Percentiles rank a stretch among this genome's conserved stretches.
Conservation (phyloP, 805 yeast genomes). For the Sugiyamaella floridensis region DNA sequence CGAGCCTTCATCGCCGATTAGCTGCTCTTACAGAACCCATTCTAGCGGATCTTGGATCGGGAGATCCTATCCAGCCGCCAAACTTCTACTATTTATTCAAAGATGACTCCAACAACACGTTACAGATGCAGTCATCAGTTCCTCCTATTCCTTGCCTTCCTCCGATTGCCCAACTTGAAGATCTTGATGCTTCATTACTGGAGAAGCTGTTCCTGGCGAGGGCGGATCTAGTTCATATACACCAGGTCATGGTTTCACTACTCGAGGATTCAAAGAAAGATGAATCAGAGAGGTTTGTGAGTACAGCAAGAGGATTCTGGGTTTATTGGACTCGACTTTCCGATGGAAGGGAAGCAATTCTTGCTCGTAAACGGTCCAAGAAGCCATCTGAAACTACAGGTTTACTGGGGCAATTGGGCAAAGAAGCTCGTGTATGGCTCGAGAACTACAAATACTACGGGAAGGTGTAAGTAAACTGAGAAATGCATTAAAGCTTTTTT, state of each 20-base stretch:
- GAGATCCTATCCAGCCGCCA: constrained; percentile 1
- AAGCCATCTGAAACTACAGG: constrained; percentile 13
- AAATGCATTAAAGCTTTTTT: too few relatives aligned
- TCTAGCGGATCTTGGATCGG: constrained; percentile 14
- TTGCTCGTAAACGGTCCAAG: constrained; percentile 21
- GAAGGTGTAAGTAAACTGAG: constrained; percentile 8
- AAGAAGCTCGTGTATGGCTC: constrained; percentile 24
- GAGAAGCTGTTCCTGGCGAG: constrained; percentile 11
- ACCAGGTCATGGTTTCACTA: constrained; percentile 13
- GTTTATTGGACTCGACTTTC: constrained; percentile 22
- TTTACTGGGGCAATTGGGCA: constrained; percentile 23
- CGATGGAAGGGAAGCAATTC: constrained; percentile 17
- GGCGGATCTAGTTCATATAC: constrained; percentile 18
- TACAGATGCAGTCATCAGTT: constrained; percentile 17
- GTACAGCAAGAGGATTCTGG: constrained; percentile 26
- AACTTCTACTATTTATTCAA: constrained; percentile 20
- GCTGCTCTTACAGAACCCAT: constrained; percentile 24
- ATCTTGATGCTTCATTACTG: constrained; percentile 8
- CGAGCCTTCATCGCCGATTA: constrained; percentile 19
- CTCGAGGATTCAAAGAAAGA: constrained; percentile 1
- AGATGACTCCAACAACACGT: constrained; percentile 6
- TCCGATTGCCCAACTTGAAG: constrained; percentile 8
- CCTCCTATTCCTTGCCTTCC: constrained; percentile 19
- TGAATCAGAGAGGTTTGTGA: constrained; percentile 19
- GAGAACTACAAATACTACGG: constrained; percentile 21